Conservation (phyloP, 2,329 filamentous ascomycete genomes). For the Knoxdaviesia capensis region DNA sequence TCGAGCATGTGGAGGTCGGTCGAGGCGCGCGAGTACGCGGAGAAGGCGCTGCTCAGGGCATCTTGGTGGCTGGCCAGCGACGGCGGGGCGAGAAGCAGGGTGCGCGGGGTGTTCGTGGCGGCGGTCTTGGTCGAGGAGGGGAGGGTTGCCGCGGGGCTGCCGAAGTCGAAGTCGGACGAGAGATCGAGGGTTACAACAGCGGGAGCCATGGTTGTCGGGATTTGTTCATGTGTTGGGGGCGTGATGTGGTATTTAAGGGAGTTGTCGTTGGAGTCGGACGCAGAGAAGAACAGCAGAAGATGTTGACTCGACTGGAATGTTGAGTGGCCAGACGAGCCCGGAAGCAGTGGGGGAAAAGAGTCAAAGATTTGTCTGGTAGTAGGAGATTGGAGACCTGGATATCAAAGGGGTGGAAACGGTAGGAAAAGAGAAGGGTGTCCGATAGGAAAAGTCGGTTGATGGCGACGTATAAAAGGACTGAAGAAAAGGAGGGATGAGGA, state of each 20-base stretch:
- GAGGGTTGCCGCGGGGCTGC: conserved; percentile 11
- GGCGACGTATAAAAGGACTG: not conserved
- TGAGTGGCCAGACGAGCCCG: too few species aligned
- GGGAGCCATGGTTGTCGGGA: conserved; percentile 22
- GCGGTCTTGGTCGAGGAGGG: conserved; percentile 8
- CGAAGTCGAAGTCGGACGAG: conserved; percentile 28
- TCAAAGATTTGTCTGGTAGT: too few species aligned
- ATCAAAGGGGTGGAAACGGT: too few species aligned
- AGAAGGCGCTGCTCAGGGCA: conserved; percentile 49
- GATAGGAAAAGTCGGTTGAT: not conserved
- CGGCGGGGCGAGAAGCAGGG: conserved; percentile 74
- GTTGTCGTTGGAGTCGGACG: not conserved
- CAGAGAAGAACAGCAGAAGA: not conserved
- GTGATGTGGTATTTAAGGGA: not conserved
- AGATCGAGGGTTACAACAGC: conserved; percentile 33
- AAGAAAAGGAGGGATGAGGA: not conserved
- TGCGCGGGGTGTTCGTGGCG: conserved; percentile 25
- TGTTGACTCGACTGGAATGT: not conserved
- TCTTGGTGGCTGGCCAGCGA: conserved; percentile 75
- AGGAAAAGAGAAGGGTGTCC: too few species aligned
- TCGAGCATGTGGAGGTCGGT: conserved; percentile 98
- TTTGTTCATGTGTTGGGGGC: not conserved
- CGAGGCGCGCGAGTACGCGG: conserved; percentile 49
- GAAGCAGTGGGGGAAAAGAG: too few species aligned
- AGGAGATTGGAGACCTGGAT: too few species aligned